phyloP scores from a whole-genome alignment of 305 asterid genomes.

The Petunia hybrid region DNA sequence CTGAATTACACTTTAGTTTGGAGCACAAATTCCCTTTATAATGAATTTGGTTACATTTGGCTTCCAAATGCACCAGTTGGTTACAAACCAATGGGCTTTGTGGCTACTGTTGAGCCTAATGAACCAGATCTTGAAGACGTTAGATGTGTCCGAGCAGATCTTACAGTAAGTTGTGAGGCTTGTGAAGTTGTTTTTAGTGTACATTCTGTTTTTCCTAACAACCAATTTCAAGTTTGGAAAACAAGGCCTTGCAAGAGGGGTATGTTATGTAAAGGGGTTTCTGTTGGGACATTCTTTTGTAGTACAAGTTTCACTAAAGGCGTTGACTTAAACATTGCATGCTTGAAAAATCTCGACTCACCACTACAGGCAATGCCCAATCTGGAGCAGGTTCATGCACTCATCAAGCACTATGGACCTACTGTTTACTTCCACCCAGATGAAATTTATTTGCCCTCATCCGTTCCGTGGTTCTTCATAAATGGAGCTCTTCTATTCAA shows the following conservation, averaged over 20 bases:
- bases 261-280: constrained; percentile 65
- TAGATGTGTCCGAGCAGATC: constrained; percentile 73
- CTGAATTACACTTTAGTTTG: constrained; percentile 61
- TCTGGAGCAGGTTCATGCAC: constrained; percentile 77
- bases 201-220: constrained; percentile 34
- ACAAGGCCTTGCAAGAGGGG: constrained; percentile 74
- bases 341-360: constrained; percentile 69
- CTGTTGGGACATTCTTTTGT: constrained; percentile 74
- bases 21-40: constrained; percentile 46
- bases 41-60: constrained; percentile 71
- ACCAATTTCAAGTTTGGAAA: constrained; percentile 58
- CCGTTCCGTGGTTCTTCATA: constrained; percentile 85
- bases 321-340: constrained; percentile 54
- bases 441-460: constrained; percentile 77
- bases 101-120: constrained; percentile 56
- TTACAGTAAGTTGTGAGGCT: constrained; percentile 66
- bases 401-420: constrained; percentile 82
- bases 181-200: constrained; percentile 51
- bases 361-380: constrained; percentile 67
- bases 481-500: constrained; percentile 71
- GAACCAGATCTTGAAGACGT: constrained; percentile 68
- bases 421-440: constrained; percentile 81
- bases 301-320: constrained; percentile 41
- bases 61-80: constrained; percentile 77
- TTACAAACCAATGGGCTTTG: constrained; percentile 70